A percentile compares a stretch with the other conserved stretches of the same genome.
phyloP scores from a whole-genome alignment of 352 stramenopile species.

The Globisporangium heterothallicum region DNA sequence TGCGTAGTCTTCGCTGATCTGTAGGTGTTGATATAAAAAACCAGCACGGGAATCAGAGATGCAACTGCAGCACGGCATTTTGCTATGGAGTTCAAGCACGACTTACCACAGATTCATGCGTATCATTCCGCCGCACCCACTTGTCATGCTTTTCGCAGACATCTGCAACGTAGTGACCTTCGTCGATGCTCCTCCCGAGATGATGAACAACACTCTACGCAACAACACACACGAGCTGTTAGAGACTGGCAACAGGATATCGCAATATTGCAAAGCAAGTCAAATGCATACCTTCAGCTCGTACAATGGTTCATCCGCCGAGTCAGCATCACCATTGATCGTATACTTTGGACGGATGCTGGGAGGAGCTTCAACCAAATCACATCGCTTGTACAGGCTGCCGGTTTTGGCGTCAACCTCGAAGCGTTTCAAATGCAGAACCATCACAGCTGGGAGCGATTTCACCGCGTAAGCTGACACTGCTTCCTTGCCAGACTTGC shows the following conservation, averaged over 20 bases:
- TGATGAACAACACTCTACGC: slow-evolving; percentile 80
- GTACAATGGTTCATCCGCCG: slow-evolving; percentile 28
- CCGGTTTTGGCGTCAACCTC: slow-evolving; percentile 67
- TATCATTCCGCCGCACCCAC: slow-evolving; percentile 82
- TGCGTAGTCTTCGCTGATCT: slow-evolving; percentile 80
- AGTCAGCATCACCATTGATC: slow-evolving; percentile 26
- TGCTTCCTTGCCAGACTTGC: slow-evolving; percentile 59
- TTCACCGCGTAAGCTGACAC: slow-evolving; percentile 57
- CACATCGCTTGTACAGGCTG: slow-evolving; percentile 74
- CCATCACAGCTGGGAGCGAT: slow-evolving; percentile 59
- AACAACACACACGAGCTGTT: slow-evolving; percentile 3
- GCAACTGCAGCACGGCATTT: too few relatives aligned
- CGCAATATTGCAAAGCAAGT: too few relatives aligned
- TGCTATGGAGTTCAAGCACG: neutral
- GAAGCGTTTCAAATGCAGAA: slow-evolving; percentile 85
- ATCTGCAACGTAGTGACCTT: slow-evolving; percentile 84
- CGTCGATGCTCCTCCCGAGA: slow-evolving; percentile 67
- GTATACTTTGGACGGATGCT: slow-evolving; percentile 31
- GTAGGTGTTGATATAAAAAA: too few relatives aligned
- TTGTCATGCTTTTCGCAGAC: slow-evolving; percentile 41
- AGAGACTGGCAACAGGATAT: neutral
- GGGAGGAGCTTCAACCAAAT: slow-evolving; percentile 61
- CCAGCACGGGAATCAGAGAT: too few relatives aligned
- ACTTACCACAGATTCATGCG: slow-evolving; percentile 67
- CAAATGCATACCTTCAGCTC: slow-evolving; percentile 38